phyloP scores from a whole-genome alignment of 2,329 filamentous ascomycete genomes.

The Arthrobotrys iridis region DNA sequence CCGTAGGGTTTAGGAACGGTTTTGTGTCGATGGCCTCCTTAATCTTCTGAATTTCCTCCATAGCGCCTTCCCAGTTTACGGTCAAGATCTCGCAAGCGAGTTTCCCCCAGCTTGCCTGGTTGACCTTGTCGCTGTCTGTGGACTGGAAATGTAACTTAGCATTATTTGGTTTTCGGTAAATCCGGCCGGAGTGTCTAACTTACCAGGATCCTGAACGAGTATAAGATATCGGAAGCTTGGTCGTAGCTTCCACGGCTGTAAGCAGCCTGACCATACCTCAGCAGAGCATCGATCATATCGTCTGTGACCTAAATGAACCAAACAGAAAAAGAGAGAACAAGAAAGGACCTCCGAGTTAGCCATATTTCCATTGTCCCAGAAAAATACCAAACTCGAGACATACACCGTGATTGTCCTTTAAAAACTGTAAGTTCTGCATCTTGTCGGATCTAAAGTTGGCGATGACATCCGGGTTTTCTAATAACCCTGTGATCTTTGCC shows the following conservation, averaged over 20 bases:
- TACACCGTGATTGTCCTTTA: conserved; percentile 95
- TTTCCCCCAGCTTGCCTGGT: conserved; percentile 96
- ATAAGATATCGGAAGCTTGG: conserved; percentile 88
- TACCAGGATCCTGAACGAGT: conserved; percentile 90
- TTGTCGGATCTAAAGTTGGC: conserved; percentile 94
- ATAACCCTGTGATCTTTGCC: conserved; percentile 83
- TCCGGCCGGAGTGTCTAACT: conserved; percentile 57
- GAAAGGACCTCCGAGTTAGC: conserved; percentile 31
- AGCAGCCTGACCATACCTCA: conserved; percentile 95
- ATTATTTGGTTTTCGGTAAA: background rate
- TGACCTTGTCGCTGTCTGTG: conserved; percentile 97
- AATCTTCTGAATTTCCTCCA: conserved; percentile 90
- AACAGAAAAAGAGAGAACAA: no score
- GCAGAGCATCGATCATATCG: conserved; percentile 95
- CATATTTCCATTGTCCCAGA: background rate
- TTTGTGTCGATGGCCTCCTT: conserved; percentile 92
- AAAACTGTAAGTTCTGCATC: conserved; percentile 96
- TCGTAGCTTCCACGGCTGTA: conserved; percentile 96
- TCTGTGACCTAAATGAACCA: conserved; percentile 74
- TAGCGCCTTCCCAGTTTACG: conserved; percentile 91
- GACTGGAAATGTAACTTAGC: conserved; percentile 64
- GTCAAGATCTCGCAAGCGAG: conserved; percentile 94
- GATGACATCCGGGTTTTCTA: conserved; percentile 89
- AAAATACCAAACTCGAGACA: conserved; percentile 61
- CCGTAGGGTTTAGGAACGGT: conserved; percentile 94